Conservation (phyloP, 192 early-diverging fungal genomes). For the Podila horticola region DNA sequence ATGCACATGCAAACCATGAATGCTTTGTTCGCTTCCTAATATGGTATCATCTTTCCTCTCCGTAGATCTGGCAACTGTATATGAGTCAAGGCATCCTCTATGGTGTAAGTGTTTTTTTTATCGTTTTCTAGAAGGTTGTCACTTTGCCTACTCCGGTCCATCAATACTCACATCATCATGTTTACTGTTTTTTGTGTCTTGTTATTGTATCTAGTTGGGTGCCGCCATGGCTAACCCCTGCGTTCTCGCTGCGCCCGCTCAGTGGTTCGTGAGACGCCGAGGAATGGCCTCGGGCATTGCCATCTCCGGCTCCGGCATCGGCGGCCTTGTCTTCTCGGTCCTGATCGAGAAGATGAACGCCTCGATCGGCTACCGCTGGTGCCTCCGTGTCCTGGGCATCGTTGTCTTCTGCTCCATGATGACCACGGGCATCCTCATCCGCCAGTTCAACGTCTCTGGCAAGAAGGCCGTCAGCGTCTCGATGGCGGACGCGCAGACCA, state of each 20-base stretch:
- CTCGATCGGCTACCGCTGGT: slow-evolving; percentile 67
- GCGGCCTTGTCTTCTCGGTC: slow-evolving; percentile 74
- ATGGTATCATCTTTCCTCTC: neutral
- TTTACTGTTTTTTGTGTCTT: neutral
- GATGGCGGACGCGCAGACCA: slow-evolving; percentile 48
- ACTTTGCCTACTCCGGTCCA: neutral
- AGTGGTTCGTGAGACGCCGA: slow-evolving; percentile 75
- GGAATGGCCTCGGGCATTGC: slow-evolving; percentile 80
- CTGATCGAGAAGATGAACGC: slow-evolving; percentile 68
- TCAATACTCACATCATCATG: neutral
- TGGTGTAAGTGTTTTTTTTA: slow-evolving; percentile 43
- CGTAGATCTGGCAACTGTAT: slow-evolving; percentile 57
- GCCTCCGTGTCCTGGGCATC: slow-evolving; percentile 68
- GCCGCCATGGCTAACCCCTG: slow-evolving; percentile 49
- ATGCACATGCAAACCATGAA: neutral
- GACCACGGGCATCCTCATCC: slow-evolving; percentile 40
- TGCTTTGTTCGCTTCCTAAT: neutral
- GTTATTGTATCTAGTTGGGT: slow-evolving; percentile 18
- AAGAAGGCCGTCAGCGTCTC: slow-evolving; percentile 28
- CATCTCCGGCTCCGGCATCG: slow-evolving; percentile 79
- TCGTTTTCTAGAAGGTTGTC: neutral
- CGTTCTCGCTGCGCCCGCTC: slow-evolving; percentile 65
- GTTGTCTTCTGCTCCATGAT: slow-evolving; percentile 64
- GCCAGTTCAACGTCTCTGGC: slow-evolving; percentile 39
- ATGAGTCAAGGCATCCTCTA: slow-evolving; percentile 57